phyloP scores from a whole-genome alignment of 148 eudicot genomes.

The Agrostemma githago region DNA sequence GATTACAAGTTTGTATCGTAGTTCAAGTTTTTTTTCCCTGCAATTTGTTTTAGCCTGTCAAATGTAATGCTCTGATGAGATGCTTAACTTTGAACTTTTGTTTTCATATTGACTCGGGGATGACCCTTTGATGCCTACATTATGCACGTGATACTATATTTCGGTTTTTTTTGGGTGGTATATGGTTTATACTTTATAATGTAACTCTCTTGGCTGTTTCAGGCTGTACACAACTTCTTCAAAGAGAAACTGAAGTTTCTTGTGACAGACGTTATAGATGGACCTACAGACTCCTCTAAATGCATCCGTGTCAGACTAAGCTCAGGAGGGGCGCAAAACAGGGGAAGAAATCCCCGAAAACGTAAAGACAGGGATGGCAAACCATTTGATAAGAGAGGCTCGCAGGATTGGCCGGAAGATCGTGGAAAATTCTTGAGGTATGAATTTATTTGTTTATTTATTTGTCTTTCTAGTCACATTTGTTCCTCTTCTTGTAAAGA shows the following conservation, averaged over 20 bases:
- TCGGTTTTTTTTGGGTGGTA: no score
- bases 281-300: conserved; percentile 65
- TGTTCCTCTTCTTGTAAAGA: neutral
- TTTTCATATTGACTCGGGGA: neutral
- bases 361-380: conserved; percentile 72
- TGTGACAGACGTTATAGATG: conserved; percentile 88
- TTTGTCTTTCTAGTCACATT: neutral
- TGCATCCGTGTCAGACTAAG: conserved; percentile 83
- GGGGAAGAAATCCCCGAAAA: conserved; percentile 48
- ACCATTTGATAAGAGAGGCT: conserved; percentile 80
- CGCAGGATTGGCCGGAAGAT: conserved; percentile 81
- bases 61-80: neutral
- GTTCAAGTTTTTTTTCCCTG: neutral
- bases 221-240: conserved; percentile 90
- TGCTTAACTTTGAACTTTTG: no score
- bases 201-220: conserved; percentile 25
- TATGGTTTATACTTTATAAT: neutral
- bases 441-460: conserved; percentile 3
- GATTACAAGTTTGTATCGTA: neutral
- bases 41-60: neutral
- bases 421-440: conserved; percentile 91
- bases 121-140: neutral
- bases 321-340: conserved; percentile 45
- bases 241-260: conserved; percentile 78
- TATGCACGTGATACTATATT: neutral